Conservation (phyloP, 1,139 yeast genomes). For the Nakaseomyces uthaithaninus region DNA sequence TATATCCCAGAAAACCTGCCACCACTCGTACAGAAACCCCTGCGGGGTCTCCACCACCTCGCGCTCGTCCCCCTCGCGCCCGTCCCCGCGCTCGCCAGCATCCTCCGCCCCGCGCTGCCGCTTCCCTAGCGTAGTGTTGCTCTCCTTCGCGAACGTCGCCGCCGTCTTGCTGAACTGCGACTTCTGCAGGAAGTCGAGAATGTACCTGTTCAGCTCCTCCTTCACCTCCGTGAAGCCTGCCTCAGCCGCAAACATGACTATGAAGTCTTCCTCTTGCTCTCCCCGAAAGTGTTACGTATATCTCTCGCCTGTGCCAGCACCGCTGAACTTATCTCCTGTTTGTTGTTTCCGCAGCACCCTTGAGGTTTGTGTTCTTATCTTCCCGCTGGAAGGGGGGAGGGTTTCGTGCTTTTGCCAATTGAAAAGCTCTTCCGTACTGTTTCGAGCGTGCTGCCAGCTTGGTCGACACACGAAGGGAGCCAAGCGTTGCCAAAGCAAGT, state of each 20-base stretch:
- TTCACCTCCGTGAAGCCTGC: not conserved
- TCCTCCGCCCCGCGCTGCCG: constrained; percentile 8
- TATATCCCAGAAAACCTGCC: constrained; percentile 95
- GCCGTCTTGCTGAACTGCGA: constrained; percentile 69
- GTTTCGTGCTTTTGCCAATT: too few relatives aligned
- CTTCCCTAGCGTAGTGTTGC: constrained; percentile 38
- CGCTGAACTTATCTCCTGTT: too few relatives aligned
- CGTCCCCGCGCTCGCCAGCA: not conserved
- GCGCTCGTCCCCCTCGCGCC: constrained; percentile 7
- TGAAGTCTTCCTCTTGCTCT: not conserved
- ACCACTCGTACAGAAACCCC: constrained; percentile 87
- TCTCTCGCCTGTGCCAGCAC: too few relatives aligned
- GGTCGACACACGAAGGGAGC: too few relatives aligned
- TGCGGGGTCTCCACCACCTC: constrained; percentile 64
- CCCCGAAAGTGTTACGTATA: too few relatives aligned
- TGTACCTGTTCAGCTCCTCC: constrained; percentile 57
- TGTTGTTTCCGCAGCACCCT: too few relatives aligned
- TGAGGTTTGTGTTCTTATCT: too few relatives aligned
- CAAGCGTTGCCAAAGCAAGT: too few relatives aligned
- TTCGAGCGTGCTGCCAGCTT: too few relatives aligned
- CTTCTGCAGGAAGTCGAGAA: constrained; percentile 77
- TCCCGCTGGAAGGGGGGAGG: too few relatives aligned
- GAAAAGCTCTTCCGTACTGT: too few relatives aligned
- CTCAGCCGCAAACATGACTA: not conserved
- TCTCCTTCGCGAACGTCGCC: constrained; percentile 61